These are phyloP conservation scores for Rasamsonia emersonii DNA, from an alignment of 2,329 filamentous ascomycete genomes.

Conservation along the genomic window DNA sequence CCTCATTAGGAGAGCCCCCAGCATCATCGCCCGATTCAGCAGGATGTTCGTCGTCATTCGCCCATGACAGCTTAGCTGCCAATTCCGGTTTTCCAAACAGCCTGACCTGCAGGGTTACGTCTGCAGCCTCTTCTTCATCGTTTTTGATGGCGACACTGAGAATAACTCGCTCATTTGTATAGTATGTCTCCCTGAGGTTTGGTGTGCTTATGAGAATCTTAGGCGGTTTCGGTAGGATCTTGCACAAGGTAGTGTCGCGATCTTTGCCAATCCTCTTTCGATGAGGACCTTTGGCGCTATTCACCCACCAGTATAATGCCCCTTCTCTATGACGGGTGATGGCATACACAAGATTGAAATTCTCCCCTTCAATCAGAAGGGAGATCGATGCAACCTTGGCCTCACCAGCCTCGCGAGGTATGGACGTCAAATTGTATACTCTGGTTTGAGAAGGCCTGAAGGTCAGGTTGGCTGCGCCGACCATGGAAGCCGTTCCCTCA, in stretches of 20 bases:
- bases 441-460: slow-evolving; percentile 59
- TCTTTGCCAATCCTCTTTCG: slow-evolving; percentile 35
- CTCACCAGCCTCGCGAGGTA: slow-evolving; percentile 74
- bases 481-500: slow-evolving; percentile 33
- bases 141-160: slow-evolving; percentile 67
- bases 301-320: slow-evolving; percentile 31
- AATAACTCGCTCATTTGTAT: slow-evolving; percentile 68
- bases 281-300: slow-evolving; percentile 24
- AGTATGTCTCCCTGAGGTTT: slow-evolving; percentile 62
- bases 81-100: slow-evolving; percentile 52
- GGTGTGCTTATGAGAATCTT: slow-evolving; percentile 71
- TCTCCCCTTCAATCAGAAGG: slow-evolving; percentile 54
- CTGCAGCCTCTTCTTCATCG: slow-evolving; percentile 70
- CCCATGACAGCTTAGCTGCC: slow-evolving; percentile 40
- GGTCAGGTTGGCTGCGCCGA: slow-evolving; percentile 55
- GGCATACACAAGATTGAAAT: slow-evolving; percentile 60
- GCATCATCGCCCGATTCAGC: slow-evolving; percentile 13
- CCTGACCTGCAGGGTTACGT: slow-evolving; percentile 60
- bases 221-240: slow-evolving; percentile 78
- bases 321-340: slow-evolving; percentile 33
- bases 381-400: slow-evolving; percentile 57
- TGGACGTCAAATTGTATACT: slow-evolving; percentile 62
- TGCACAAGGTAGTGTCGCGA: slow-evolving; percentile 49
- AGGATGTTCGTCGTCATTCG: slow-evolving; percentile 24
- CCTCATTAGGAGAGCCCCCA: slow-evolving; percentile 19